Base-by-base conservation (phyloP, 768 basidiomycete genomes). In the Pulveroboletus sp. region DNA sequence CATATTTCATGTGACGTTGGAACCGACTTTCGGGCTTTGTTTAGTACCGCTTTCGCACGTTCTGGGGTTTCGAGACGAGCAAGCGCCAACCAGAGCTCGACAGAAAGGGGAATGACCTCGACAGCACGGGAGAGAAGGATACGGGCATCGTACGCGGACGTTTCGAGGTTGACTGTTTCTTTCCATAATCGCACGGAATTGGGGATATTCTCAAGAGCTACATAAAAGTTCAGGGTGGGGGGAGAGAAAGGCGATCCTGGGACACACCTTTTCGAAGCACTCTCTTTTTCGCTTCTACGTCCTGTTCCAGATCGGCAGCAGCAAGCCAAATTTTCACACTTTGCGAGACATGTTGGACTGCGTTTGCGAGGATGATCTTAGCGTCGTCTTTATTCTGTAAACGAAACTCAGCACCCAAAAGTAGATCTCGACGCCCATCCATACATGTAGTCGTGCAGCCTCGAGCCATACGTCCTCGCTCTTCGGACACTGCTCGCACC, bases 381-480 rank as follows among this genome's bases (percentile, higher is more conserved):
- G 93, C 93, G 59, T 98, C 95, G 18, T 93, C 84, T 51, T 84
- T 87, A 48, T 85, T 91, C 93, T 94, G 47, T 13, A 21, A 31
- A 27, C 15, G 6, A 46, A 41, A 11, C 9, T 58, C 15, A 49
- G 18, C 7, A 32, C 51, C 24, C 1, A 18, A 27, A 6, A 24
- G 32, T 10, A 11, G 4, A 4, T 21, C 17, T 5, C 1, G n/a
- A 32, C 0, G 18, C 33, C n/a, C 1, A 17, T 41, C 51, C 87
- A 57, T 61, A 93, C 92, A 68, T 99, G 95, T 40, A 99, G 70
- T 53, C 94, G 77, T 5, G 95, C 93, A 36, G 96, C 93, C 66
- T 96, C 93, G n/a, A 98, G 73, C 96, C 96, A 99, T 2, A 97
- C 86, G 59, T 99, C 96, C 64, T 99, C 95, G 59, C 83, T 94